A percentile compares a stretch with the other conserved stretches of the same genome.
Evolutionary conservation across 306 rosid genomes (phyloP).

Genomic region (Acacia confusa): DNA sequence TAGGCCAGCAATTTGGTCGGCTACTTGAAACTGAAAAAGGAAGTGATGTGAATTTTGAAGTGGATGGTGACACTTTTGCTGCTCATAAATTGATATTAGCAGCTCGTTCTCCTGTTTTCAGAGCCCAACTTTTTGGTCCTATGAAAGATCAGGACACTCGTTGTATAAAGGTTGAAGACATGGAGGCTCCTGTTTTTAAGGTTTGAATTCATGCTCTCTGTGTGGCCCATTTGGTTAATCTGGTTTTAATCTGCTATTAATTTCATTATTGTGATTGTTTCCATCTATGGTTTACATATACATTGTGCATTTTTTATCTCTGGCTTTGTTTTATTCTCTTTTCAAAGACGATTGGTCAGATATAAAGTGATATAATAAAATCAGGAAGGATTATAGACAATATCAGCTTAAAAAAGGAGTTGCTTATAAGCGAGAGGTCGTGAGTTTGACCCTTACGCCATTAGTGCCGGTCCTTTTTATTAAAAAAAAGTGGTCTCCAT

Average conservation of each 20-base stretch:
- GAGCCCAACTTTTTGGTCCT: constrained; percentile 91
- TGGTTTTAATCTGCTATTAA: constrained; percentile 1
- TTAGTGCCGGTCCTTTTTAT: no score
- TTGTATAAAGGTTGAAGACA: constrained; percentile 71
- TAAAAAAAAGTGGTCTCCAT: neutral
- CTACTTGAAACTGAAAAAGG: constrained; percentile 73
- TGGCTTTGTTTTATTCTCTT: neutral
- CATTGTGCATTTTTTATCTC: neutral
- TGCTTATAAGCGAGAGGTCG: no score
- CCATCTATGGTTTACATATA: neutral
- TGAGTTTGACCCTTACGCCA: no score
- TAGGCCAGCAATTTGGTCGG: constrained; percentile 71
- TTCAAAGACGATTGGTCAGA: neutral
- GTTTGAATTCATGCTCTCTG: constrained; percentile 33
- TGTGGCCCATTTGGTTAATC: neutral
- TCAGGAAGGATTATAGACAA: neutral
- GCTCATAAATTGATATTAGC: constrained; percentile 85
- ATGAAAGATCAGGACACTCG: constrained; percentile 76
- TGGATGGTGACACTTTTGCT: constrained; percentile 59
- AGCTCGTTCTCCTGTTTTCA: constrained; percentile 86
- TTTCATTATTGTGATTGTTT: neutral
- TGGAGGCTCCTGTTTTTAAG: constrained; percentile 87
- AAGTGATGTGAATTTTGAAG: constrained; percentile 73
- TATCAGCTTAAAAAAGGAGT: neutral
- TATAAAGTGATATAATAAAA: neutral